Evolutionary conservation across 2,329 filamentous ascomycete genomes (phyloP).

Genomic region (Fusarium pininemorale): DNA sequence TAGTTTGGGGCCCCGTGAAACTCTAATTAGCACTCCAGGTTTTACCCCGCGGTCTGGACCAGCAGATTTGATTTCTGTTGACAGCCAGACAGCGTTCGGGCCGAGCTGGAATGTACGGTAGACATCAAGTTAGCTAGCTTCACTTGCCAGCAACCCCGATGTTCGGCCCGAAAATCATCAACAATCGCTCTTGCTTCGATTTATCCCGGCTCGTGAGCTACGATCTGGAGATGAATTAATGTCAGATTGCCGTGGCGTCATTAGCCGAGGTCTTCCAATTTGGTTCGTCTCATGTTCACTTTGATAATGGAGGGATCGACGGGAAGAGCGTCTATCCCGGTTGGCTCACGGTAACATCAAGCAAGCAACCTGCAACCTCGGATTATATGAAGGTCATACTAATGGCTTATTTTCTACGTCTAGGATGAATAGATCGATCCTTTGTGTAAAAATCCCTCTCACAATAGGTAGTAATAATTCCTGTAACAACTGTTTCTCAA

Average conservation of each 20-base stretch:
- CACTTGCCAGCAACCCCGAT: not conserved
- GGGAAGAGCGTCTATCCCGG: not conserved
- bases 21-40: not conserved
- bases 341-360: not conserved
- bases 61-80: not conserved
- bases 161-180: not conserved
- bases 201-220: not conserved
- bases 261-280: not conserved
- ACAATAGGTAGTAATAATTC: rapidly evolving
- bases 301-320: not conserved
- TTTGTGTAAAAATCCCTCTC: not conserved
- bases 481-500: not conserved
- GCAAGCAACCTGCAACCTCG: too few species aligned
- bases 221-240: not conserved
- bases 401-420: rapidly evolving
- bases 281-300: rapidly evolving
- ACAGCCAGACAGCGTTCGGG: not conserved
- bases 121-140: not conserved
- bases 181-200: too few species aligned
- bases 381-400: rapidly evolving
- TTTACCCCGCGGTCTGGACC: not conserved
- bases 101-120: not conserved
- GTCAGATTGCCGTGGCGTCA: not conserved
- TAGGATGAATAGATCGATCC: rapidly evolving
- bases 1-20: not conserved